A percentile compares a stretch with the other conserved stretches of the same genome.
Conservation (phyloP, 345 rosid species). For the Melastoma malabathricum region DNA sequence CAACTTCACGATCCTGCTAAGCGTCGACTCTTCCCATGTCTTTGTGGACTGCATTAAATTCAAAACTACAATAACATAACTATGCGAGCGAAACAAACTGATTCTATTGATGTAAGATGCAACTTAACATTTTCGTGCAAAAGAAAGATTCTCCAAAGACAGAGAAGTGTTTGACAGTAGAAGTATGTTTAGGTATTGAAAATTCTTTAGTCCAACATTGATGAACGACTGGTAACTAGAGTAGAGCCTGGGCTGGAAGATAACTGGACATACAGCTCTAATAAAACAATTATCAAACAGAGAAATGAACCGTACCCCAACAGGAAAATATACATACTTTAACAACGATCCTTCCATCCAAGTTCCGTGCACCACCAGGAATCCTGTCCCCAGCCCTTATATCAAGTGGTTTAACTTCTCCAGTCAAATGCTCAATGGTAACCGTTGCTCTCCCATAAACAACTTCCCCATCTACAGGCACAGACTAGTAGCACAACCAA, state of each 20-base stretch:
- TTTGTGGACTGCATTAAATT: slow-evolving; percentile 48
- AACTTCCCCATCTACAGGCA: slow-evolving; percentile 91
- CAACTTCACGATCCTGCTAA: slow-evolving; percentile 77
- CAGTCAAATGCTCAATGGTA: slow-evolving; percentile 90
- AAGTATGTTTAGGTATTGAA: neutral
- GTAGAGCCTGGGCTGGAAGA: no score
- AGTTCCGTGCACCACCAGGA: slow-evolving; percentile 93
- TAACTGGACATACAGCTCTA: neutral
- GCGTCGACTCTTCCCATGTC: slow-evolving; percentile 83
- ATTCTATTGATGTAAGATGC: no score
- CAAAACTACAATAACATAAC: neutral
- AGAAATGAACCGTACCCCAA: neutral
- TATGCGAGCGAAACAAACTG: neutral
- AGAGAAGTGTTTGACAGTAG: no score
- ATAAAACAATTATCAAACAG: neutral
- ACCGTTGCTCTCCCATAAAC: slow-evolving; percentile 84
- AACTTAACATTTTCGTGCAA: no score
- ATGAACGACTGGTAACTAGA: neutral
- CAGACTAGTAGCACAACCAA: slow-evolving; percentile 37
- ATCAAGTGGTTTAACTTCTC: slow-evolving; percentile 88
- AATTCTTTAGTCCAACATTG: neutral
- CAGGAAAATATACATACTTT: slow-evolving; percentile 37
- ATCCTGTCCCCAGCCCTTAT: slow-evolving; percentile 75
- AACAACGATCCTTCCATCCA: slow-evolving; percentile 92
- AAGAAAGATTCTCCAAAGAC: no score